phyloP scores from a whole-genome alignment of 2,329 filamentous ascomycete genomes.

The Stagonosporopsis tanaceti region DNA sequence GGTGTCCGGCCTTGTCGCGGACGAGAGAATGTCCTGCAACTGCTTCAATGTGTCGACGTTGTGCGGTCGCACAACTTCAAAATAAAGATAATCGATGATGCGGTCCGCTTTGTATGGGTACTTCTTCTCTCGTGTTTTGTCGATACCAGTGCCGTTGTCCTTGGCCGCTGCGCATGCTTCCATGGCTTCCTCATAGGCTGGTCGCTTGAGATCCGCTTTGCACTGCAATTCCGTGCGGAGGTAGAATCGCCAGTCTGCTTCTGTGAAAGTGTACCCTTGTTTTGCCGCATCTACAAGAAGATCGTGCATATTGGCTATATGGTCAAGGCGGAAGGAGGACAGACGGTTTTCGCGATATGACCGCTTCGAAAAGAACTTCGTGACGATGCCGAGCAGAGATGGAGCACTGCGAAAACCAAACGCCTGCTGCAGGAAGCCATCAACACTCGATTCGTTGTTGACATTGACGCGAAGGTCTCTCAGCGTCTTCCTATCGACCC shows the following conservation, averaged over 20 bases:
- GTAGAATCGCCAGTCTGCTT: constrained; percentile 57
- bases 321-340: constrained; percentile 27
- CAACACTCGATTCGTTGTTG: constrained; percentile 38
- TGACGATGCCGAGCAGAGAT: constrained; percentile 69
- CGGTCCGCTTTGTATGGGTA: constrained; percentile 50
- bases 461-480: constrained; percentile 50
- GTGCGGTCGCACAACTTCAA: constrained; percentile 57
- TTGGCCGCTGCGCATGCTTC: constrained; percentile 29
- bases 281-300: constrained; percentile 56
- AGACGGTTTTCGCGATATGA: constrained; percentile 60
- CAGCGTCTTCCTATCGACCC: constrained; percentile 59
- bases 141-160: constrained; percentile 21
- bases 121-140: constrained; percentile 29
- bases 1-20: constrained; percentile 32
- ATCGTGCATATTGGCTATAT: constrained; percentile 54
- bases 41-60: constrained; percentile 41
- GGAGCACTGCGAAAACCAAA: constrained; percentile 67
- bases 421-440: constrained; percentile 60
- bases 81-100: constrained; percentile 71
- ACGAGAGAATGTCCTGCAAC: constrained; percentile 32
- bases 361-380: constrained; percentile 61
- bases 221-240: constrained; percentile 61
- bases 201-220: constrained; percentile 62
- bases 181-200: constrained; percentile 47
- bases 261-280: constrained; percentile 59